Conservation (phyloP, 441 rosid genomes). For the Jatropha multifida region DNA sequence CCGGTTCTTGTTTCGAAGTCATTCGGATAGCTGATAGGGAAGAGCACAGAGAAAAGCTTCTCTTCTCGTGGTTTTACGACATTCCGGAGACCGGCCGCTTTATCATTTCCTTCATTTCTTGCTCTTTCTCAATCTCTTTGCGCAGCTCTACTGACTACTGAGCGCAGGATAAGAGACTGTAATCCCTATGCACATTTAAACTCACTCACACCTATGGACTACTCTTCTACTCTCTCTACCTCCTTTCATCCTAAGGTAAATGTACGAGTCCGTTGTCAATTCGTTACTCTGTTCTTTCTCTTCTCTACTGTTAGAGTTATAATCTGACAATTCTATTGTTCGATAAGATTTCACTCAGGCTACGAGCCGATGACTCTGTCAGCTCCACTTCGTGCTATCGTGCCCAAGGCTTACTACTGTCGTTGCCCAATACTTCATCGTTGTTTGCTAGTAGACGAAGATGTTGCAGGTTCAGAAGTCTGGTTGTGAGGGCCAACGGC, state of each 20-base stretch:
- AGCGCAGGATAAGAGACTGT: slow-evolving; percentile 8
- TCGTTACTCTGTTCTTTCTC: neutral
- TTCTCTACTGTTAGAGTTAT: neutral
- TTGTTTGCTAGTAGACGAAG: slow-evolving; percentile 23
- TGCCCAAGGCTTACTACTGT: slow-evolving; percentile 18
- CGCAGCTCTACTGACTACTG: neutral
- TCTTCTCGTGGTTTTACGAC: neutral
- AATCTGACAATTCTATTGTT: neutral
- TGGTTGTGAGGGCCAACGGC: slow-evolving; percentile 41
- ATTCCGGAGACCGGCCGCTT: slow-evolving; percentile 17
- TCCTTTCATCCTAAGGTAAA: slow-evolving; percentile 40
- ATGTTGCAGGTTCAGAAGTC: slow-evolving; percentile 36
- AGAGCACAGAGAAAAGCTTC: neutral
- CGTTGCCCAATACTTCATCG: slow-evolving; percentile 28
- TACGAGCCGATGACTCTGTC: slow-evolving; percentile 13
- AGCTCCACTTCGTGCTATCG: slow-evolving; percentile 24
- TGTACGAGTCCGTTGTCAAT: neutral
- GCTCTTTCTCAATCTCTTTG: too few relatives aligned
- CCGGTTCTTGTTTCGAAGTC: neutral
- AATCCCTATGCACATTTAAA: slow-evolving; percentile 29
- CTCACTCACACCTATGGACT: slow-evolving; percentile 36
- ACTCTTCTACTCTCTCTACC: slow-evolving; percentile 38
- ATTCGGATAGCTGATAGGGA: neutral
- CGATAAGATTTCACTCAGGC: slow-evolving; percentile 21
- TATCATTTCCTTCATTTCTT: slow-evolving; percentile 1